Conservation (phyloP, 805 yeast genomes). For the Schwanniomyces vanrijiae region DNA sequence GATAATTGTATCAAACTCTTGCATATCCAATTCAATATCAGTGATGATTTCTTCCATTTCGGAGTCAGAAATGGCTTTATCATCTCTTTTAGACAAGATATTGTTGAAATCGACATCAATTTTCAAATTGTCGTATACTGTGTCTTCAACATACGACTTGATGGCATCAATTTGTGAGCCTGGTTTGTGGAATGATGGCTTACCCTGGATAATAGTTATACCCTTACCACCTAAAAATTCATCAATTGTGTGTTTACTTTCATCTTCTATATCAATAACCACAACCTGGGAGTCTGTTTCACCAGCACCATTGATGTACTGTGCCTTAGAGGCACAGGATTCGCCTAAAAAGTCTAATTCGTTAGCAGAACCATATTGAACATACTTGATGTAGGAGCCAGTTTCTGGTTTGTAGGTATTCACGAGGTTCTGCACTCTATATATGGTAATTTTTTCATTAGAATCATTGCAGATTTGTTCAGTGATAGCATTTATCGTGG, state of each 20-base stretch:
- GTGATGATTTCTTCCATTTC: conserved; percentile 11
- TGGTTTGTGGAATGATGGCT: conserved; percentile 25
- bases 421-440: conserved; percentile 23
- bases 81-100: conserved; percentile 17
- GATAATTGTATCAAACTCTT: conserved; percentile 30
- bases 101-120: conserved; percentile 17
- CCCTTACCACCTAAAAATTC: conserved; percentile 14
- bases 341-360: conserved; percentile 18
- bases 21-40: conserved; percentile 33
- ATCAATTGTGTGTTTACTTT: conserved; percentile 13
- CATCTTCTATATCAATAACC: conserved; percentile 26
- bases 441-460: conserved; percentile 19
- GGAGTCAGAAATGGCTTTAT: conserved; percentile 6
- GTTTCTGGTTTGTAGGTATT: not conserved
- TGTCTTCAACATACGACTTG: conserved; percentile 23
- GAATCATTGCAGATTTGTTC: conserved; percentile 17
- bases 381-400: conserved; percentile 16
- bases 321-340: conserved; percentile 9
- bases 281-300: conserved; percentile 11
- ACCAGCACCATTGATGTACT: conserved; percentile 3
- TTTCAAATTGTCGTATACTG: conserved; percentile 18
- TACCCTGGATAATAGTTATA: conserved; percentile 27
- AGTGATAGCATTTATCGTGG: conserved; percentile 15
- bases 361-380: conserved; percentile 16
- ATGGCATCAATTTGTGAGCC: conserved; percentile 19